Percentiles rank a stretch among this genome's conserved stretches.
Conservation (phyloP, 2,329 filamentous ascomycete species). For the Aspergillus chevalieri region DNA sequence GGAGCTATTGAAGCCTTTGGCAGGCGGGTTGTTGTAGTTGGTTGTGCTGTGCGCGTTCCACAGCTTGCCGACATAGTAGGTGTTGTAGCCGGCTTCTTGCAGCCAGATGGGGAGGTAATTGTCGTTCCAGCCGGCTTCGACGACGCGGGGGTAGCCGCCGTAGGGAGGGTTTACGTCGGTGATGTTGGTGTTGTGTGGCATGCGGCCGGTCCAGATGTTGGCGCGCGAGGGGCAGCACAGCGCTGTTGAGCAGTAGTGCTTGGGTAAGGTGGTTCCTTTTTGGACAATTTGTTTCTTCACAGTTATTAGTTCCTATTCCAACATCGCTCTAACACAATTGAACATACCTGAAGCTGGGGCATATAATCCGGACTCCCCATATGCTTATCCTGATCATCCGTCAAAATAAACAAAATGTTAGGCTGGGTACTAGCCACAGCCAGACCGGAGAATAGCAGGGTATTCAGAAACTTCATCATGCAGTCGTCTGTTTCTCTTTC, state of each 20-base stretch:
- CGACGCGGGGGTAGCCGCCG: constrained; percentile 57
- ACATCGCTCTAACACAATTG: not conserved
- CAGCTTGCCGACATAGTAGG: constrained; percentile 65
- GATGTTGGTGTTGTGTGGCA: constrained; percentile 64
- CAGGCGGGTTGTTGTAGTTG: constrained; percentile 56
- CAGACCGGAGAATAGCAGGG: constrained; percentile 10
- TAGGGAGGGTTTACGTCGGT: constrained; percentile 41
- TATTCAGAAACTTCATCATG: constrained; percentile 9
- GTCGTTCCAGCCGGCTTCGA: constrained; percentile 58
- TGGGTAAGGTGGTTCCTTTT: constrained; percentile 52
- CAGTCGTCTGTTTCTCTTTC: not conserved
- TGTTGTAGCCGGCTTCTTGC: constrained; percentile 62
- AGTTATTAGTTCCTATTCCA: constrained; percentile 10
- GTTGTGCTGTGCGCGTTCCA: constrained; percentile 58
- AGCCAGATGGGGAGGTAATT: constrained; percentile 66
- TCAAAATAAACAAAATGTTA: constrained; percentile 63
- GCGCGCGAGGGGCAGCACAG: constrained; percentile 62
- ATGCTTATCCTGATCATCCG: constrained; percentile 58
- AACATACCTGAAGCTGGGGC: constrained; percentile 33
- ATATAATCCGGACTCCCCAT: constrained; percentile 44
- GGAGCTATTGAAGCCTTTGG: constrained; percentile 55
- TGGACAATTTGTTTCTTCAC: constrained; percentile 49
- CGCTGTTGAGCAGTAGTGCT: constrained; percentile 57
- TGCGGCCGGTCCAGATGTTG: constrained; percentile 57
- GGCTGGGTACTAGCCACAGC: constrained; percentile 23